Conservation (phyloP, 2,329 filamentous ascomycete genomes). For the Leptodontidium sp. region DNA sequence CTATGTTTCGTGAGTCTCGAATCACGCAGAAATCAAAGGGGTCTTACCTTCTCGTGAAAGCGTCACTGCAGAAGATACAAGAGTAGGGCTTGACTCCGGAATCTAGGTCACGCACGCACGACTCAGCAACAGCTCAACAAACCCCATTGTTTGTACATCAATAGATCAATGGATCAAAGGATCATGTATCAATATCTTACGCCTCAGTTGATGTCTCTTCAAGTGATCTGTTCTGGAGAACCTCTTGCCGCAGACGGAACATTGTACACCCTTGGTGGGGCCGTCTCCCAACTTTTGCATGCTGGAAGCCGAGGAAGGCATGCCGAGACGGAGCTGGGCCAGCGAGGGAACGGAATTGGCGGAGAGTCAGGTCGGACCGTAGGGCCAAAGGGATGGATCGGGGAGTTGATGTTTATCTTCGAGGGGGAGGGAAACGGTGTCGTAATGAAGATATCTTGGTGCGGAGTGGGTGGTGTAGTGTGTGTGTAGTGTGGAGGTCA, state of each 20-base stretch:
- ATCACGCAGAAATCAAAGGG: not conserved
- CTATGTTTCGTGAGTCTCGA: slow-evolving; percentile 39
- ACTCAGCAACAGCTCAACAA: slow-evolving; percentile 22
- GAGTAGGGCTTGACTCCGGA: slow-evolving; percentile 57
- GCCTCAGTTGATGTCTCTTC: slow-evolving; percentile 55
- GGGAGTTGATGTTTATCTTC: not conserved
- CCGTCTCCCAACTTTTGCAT: slow-evolving; percentile 21
- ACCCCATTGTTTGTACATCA: not conserved
- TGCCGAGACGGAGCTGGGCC: not conserved
- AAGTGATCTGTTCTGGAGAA: slow-evolving; percentile 58
- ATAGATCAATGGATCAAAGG: slow-evolving; percentile 1
- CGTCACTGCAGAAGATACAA: slow-evolving; percentile 54
- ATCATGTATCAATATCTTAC: slow-evolving; percentile 45
- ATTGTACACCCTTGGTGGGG: slow-evolving; percentile 40
- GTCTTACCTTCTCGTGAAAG: slow-evolving; percentile 54
- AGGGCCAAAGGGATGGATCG: not conserved
- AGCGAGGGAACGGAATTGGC: not conserved
- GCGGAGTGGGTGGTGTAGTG: too few species aligned
- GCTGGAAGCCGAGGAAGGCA: slow-evolving; percentile 10
- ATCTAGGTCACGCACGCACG: slow-evolving; percentile 44
- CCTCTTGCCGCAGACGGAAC: slow-evolving; percentile 52
- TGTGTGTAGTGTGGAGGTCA: too few species aligned
- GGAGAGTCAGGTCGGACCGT: not conserved
- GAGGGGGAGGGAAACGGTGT: not conserved
- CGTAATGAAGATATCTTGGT: slow-evolving; percentile 4